Percentiles rank a stretch among this genome's conserved stretches.
These are phyloP conservation scores for Gaillardinia entomophila DNA, from an alignment of 805 yeast species.

Conservation along the genomic window DNA sequence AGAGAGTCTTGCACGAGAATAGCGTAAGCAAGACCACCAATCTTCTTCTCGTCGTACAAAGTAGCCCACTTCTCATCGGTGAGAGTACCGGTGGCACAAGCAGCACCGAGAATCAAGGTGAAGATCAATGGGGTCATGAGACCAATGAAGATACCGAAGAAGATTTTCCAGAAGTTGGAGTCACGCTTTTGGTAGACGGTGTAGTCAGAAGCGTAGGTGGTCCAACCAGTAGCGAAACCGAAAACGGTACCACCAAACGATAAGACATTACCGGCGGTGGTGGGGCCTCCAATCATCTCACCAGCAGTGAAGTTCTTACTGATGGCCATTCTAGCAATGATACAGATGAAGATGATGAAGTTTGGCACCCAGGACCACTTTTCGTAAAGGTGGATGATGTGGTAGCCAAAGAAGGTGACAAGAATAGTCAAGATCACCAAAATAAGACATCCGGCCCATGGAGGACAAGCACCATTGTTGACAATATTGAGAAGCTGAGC, in stretches of 20 bases:
- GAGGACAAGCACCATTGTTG: slow-evolving; percentile 63
- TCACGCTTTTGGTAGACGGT: slow-evolving; percentile 78
- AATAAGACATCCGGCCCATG: slow-evolving; percentile 86
- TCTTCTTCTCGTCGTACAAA: slow-evolving; percentile 46
- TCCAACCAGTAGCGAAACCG: slow-evolving; percentile 94
- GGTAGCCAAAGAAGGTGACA: slow-evolving; percentile 81
- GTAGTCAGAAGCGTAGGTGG: slow-evolving; percentile 88
- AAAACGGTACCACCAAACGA: slow-evolving; percentile 78
- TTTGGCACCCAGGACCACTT: slow-evolving; percentile 88
- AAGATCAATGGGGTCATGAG: slow-evolving; percentile 63
- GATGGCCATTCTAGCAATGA: slow-evolving; percentile 70
- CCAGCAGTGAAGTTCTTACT: slow-evolving; percentile 54
- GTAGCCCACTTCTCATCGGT: slow-evolving; percentile 38
- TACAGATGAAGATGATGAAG: slow-evolving; percentile 62
- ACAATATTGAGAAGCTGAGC: slow-evolving; percentile 80
- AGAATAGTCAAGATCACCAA: slow-evolving; percentile 61
- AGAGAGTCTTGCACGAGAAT: slow-evolving; percentile 74
- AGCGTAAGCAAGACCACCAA: slow-evolving; percentile 82
- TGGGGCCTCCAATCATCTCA: slow-evolving; percentile 42
- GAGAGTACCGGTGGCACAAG: slow-evolving; percentile 64
- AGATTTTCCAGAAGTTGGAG: slow-evolving; percentile 54
- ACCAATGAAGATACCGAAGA: slow-evolving; percentile 59
- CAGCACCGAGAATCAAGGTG: slow-evolving; percentile 80
- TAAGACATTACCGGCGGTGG: slow-evolving; percentile 70
- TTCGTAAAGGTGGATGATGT: slow-evolving; percentile 74